Evolutionary conservation across 345 rosid genomes (phyloP).

Genomic region (Sisymbrium irio): DNA sequence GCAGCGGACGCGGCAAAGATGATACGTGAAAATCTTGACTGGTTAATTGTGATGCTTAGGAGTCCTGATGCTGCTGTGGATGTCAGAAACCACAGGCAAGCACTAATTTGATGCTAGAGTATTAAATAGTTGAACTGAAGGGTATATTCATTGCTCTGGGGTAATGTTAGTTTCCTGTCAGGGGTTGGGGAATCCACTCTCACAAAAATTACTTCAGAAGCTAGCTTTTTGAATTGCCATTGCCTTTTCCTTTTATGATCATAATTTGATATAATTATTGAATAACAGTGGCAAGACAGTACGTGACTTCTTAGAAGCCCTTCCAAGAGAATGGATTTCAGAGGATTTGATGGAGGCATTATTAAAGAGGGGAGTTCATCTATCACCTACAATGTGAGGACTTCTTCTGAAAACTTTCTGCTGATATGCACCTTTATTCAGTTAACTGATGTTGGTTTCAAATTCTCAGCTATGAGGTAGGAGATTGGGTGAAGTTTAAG

Average conservation of each 20-base stretch:
- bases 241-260: conserved; percentile 10
- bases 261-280: conserved; percentile 17
- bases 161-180: conserved; percentile 13
- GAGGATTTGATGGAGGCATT: conserved; percentile 97
- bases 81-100: conserved; percentile 90
- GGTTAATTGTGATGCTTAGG: conserved; percentile 87
- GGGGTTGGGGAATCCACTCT: not conserved
- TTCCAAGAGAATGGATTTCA: conserved; percentile 97
- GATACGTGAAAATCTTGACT: conserved; percentile 97
- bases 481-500: conserved; percentile 96
- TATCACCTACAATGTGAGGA: conserved; percentile 88
- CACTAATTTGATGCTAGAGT: conserved; percentile 12
- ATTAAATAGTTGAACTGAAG: not conserved
- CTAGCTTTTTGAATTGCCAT: not conserved
- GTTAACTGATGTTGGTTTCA: conserved; percentile 2
- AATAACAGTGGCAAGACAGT: conserved; percentile 80
- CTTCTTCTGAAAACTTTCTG: conserved; percentile 18
- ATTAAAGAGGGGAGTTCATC: conserved; percentile 64
- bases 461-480: conserved; percentile 70
- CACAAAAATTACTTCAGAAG: not conserved
- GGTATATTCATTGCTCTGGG: not conserved
- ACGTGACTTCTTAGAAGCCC: conserved; percentile 88
- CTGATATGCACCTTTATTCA: conserved; percentile 11
- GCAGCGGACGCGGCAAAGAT: conserved; percentile 96
- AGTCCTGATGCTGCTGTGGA: conserved; percentile 78